phyloP scores from a whole-genome alignment of 1,139 yeast genomes.

The Kazachstania sp. region DNA sequence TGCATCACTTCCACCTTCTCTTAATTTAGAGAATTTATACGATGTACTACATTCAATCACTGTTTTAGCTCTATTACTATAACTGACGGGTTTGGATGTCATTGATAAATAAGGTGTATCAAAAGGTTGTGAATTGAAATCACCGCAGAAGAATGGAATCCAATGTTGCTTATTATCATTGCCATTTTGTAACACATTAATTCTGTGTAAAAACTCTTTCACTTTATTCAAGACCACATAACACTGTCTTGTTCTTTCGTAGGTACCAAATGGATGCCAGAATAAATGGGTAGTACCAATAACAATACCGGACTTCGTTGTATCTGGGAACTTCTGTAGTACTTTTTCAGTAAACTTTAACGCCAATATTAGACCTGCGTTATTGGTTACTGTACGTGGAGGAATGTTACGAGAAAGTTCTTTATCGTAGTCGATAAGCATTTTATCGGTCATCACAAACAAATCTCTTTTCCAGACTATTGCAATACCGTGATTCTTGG shows the following conservation, averaged over 20 bases:
- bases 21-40: slow-evolving; percentile 41
- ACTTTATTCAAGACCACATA: slow-evolving; percentile 52
- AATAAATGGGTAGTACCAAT: slow-evolving; percentile 82
- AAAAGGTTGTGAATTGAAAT: slow-evolving; percentile 81
- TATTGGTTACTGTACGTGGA: slow-evolving; percentile 57
- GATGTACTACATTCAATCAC: slow-evolving; percentile 58
- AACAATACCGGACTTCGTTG: slow-evolving; percentile 43
- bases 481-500: slow-evolving; percentile 73
- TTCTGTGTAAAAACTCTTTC: slow-evolving; percentile 43
- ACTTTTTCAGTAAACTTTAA: slow-evolving; percentile 40
- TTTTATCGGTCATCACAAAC: slow-evolving; percentile 45
- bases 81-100: slow-evolving; percentile 51
- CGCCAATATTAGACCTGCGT: slow-evolving; percentile 57
- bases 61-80: slow-evolving; percentile 41
- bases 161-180: slow-evolving; percentile 23
- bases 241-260: slow-evolving; percentile 77
- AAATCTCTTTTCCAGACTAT: slow-evolving; percentile 45
- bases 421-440: slow-evolving; percentile 54
- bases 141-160: slow-evolving; percentile 57
- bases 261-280: slow-evolving; percentile 94
- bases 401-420: slow-evolving; percentile 40
- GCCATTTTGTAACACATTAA: slow-evolving; percentile 31
- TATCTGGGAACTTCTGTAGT: slow-evolving; percentile 30
- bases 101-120: slow-evolving; percentile 77
- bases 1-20: slow-evolving; percentile 36